A percentile compares a stretch with the other conserved stretches of the same genome.
Evolutionary conservation across 1,284 basidiomycete genomes (phyloP).

Genomic region (Ganoderma sp.): DNA sequence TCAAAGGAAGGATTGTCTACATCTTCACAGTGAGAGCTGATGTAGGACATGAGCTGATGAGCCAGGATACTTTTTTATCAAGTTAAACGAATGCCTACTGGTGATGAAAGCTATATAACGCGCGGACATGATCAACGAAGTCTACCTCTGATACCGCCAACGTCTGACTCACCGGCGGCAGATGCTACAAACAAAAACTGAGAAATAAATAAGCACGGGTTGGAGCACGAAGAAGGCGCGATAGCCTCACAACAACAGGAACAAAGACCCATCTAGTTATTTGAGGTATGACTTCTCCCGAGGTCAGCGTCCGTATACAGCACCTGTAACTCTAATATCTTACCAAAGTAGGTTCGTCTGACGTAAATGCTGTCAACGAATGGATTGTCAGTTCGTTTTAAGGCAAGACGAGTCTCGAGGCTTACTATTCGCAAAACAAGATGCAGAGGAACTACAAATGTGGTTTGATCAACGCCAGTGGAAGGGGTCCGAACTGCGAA

Average conservation of each 20-base stretch:
- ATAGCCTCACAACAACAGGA: neutral
- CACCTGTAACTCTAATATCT: neutral
- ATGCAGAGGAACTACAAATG: neutral
- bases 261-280: neutral
- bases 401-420: neutral
- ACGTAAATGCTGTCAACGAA: neutral
- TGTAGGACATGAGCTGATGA: neutral
- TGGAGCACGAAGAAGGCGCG: neutral
- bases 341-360: conserved; percentile 1
- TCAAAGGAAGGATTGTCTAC: neutral
- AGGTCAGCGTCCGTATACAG: neutral
- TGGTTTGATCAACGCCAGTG: neutral
- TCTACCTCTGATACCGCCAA: neutral
- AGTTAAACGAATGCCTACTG: neutral
- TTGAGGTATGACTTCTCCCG: neutral
- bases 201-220: neutral
- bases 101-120: neutral
- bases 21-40: conserved; percentile 3
- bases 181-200: neutral
- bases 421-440: conserved; percentile 1
- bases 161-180: neutral
- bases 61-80: no score
- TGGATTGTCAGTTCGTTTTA: neutral
- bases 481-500: neutral
- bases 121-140: neutral